phyloP scores from a whole-genome alignment of 345 rosid genomes.

The Combretum micranthum region DNA sequence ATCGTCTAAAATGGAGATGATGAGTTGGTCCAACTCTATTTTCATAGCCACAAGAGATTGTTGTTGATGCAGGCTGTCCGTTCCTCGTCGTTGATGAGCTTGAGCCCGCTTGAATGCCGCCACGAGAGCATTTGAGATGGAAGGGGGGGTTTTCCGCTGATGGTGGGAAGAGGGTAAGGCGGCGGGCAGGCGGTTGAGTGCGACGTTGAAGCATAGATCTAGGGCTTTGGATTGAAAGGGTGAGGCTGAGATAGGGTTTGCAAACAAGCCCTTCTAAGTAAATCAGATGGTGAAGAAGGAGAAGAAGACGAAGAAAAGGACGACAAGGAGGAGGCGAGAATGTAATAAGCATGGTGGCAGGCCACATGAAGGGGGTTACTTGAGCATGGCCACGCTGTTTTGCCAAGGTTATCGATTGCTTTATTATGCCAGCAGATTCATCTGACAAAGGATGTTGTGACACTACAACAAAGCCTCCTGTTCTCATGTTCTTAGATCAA shows the following conservation, averaged over 20 bases:
- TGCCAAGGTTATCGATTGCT: constrained; percentile 9
- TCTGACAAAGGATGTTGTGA: too few relatives aligned
- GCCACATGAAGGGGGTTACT: constrained; percentile 37
- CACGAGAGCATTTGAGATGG: constrained; percentile 63
- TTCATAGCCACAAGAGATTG: constrained; percentile 58
- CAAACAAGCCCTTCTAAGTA: constrained; percentile 60
- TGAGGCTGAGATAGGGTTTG: constrained; percentile 36
- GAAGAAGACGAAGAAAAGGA: too few relatives aligned
- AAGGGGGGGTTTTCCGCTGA: constrained; percentile 29
- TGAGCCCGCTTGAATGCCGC: constrained; percentile 78
- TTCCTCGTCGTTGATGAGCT: constrained; percentile 72
- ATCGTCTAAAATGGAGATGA: constrained; percentile 69
- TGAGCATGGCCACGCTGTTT: constrained; percentile 12
- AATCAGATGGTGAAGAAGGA: constrained; percentile 31
- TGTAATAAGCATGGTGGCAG: constrained; percentile 41
- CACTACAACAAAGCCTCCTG: too few relatives aligned
- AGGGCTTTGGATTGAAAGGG: constrained; percentile 63
- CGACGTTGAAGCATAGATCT: constrained; percentile 79
- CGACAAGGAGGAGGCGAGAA: too few relatives aligned
- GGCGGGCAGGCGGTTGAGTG: constrained; percentile 65
- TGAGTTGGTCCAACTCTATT: constrained; percentile 55
- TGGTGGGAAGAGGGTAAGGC: constrained; percentile 30
- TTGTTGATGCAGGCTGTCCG: constrained; percentile 50
- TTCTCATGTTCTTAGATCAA: too few relatives aligned
- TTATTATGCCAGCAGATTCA: constrained; percentile 12